Evolutionary conservation across 2,329 filamentous ascomycete genomes (phyloP), one percentile per base, ranked within the genome.

Genomic region (Helminthosporium solani): DNA sequence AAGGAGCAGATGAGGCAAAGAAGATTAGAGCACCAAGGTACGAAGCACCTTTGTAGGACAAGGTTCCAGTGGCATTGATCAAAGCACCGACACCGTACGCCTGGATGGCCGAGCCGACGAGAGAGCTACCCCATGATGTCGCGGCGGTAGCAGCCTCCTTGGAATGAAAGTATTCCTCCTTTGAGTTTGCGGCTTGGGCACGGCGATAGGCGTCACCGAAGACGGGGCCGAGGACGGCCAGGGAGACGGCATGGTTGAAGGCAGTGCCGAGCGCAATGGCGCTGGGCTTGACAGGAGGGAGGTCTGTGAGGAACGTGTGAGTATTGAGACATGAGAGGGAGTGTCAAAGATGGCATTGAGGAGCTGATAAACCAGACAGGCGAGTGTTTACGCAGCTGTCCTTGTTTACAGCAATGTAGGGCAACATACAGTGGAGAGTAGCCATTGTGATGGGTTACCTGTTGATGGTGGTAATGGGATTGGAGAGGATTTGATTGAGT

Each of bases 11-110:
- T 60, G 86, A 91, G 60, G 92, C 92, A 56, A 90, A 81, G 81
- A 97, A 97, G 79, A 97, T 87, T 70, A 97, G 78, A 50, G 81
- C 81, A 59, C 94, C 94, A 51, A 97, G 80, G 78, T 96, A 97
- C 46, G 92, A 90, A 54, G 94, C 90, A 61, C 94, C 94, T 83
- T 96, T 97, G 81, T 97, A 97, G 76, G 83, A 90, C 55, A 97
- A 80, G 44, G 92, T 96, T 57, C 90, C 91, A 33, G 92, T 97
- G 58, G 91, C 90, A 73, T 97, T 97, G 80, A 73, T 70, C 43
- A 96, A 78, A 52, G 90, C 90, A 60, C 86, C 90, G 54, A 96
- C 86, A 69, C 90, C 90, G 68, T 96, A 96, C 53, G 86, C 83
- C 79, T 96, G 90, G 50, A 96, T 75, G 49, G 87, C 90, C 47